Conservation (phyloP, 495 filamentous ascomycete genomes). For the Aspergillus mulundensis region DNA sequence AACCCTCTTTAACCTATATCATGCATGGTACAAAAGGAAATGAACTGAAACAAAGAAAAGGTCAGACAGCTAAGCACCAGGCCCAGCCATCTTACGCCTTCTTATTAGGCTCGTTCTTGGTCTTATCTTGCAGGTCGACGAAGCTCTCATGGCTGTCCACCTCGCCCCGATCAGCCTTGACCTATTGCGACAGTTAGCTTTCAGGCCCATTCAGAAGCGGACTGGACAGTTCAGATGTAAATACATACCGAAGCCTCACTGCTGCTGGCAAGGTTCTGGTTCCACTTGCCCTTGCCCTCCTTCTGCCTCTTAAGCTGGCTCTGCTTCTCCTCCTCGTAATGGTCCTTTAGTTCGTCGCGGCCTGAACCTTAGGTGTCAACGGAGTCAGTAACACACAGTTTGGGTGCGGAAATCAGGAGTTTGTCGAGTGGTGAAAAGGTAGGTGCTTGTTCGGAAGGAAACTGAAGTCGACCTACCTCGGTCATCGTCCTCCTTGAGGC, state of each 20-base stretch:
- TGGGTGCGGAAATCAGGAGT: background rate
- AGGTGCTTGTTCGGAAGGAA: background rate
- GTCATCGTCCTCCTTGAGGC: conserved; percentile 32
- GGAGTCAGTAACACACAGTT: background rate
- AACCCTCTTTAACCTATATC: background rate
- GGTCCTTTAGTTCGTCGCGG: conserved; percentile 34
- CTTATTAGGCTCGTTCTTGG: conserved; percentile 27
- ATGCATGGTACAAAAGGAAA: background rate
- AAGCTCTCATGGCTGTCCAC: conserved; percentile 43
- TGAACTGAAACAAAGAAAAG: background rate
- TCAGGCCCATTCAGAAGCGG: too few relatives aligned
- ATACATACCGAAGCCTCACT: conserved; percentile 75
- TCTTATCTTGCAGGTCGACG: conserved; percentile 49
- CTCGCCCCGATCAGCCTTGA: conserved; percentile 63
- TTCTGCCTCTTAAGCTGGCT: conserved; percentile 65
- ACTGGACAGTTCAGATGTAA: too few relatives aligned
- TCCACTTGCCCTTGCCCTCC: conserved; percentile 76
- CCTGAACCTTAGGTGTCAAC: conserved; percentile 20
- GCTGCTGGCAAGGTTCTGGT: conserved; percentile 70
- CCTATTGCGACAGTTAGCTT: conserved; percentile 29
- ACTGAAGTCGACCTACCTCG: conserved; percentile 21
- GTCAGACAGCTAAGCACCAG: background rate
- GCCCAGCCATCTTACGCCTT: conserved; percentile 7
- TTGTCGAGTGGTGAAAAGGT: background rate
- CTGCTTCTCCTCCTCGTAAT: conserved; percentile 69